A percentile compares a stretch with the other conserved stretches of the same genome.
phyloP scores from a whole-genome alignment of 176 grass and related monocot species.

The Oryza brachyantha region DNA sequence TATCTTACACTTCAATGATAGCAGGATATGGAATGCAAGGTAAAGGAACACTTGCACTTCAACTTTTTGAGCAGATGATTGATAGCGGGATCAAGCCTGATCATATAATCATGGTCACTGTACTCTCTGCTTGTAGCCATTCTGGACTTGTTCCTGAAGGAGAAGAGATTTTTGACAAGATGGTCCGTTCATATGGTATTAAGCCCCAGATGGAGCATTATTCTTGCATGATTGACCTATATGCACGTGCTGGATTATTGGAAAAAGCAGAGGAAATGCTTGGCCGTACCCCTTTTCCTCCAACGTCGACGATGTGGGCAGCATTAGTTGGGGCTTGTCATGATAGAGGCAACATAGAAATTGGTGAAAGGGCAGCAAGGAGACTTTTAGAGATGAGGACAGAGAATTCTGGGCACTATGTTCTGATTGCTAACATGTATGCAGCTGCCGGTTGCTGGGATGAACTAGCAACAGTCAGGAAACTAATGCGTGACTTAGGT shows the following conservation, averaged over 20 bases:
- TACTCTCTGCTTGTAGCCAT: slow-evolving; percentile 68
- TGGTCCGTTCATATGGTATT: slow-evolving; percentile 49
- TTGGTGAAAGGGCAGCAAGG: slow-evolving; percentile 68
- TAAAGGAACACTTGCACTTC: slow-evolving; percentile 42
- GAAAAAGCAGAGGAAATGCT: slow-evolving; percentile 60
- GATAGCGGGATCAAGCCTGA: slow-evolving; percentile 50
- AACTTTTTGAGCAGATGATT: slow-evolving; percentile 54
- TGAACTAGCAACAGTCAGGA: slow-evolving; percentile 61
- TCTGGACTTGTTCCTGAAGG: slow-evolving; percentile 65
- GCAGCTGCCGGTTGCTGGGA: slow-evolving; percentile 64
- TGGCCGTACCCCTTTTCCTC: slow-evolving; percentile 28
- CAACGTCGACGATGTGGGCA: slow-evolving; percentile 59
- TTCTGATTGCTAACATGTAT: slow-evolving; percentile 75
- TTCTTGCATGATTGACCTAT: slow-evolving; percentile 63
- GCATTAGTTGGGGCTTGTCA: slow-evolving; percentile 61
- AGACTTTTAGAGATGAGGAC: slow-evolving; percentile 67
- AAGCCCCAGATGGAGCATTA: slow-evolving; percentile 57
- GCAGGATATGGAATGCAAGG: slow-evolving; percentile 66
- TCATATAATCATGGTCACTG: slow-evolving; percentile 57
- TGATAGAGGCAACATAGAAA: slow-evolving; percentile 46
- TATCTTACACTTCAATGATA: slow-evolving; percentile 67
- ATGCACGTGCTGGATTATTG: slow-evolving; percentile 52
- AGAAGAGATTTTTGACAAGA: slow-evolving; percentile 52
- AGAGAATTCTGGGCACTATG: slow-evolving; percentile 65
- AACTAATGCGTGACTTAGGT: slow-evolving; percentile 54